A percentile compares a stretch with the other conserved stretches of the same genome.
These are phyloP conservation scores for Aspergillus fijiensis DNA, from an alignment of 2,329 filamentous ascomycete species.

Conservation along the genomic window DNA sequence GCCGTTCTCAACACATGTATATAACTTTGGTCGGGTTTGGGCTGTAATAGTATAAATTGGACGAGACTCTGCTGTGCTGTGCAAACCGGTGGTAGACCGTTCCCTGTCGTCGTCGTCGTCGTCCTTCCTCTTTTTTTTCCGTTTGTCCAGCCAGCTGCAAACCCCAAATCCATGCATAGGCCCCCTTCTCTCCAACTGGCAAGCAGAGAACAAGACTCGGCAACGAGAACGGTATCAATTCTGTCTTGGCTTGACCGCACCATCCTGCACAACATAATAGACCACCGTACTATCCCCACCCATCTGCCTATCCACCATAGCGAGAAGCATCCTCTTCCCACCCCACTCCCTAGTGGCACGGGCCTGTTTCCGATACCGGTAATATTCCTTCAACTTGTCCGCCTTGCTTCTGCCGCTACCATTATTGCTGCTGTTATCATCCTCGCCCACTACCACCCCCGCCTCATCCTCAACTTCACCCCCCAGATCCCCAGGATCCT, in stretches of 20 bases:
- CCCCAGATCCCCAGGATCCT: conserved; percentile 3
- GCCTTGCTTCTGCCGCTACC: conserved; percentile 21
- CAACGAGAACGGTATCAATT: conserved; percentile 44
- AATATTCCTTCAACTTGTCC: conserved; percentile 33
- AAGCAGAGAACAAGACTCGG: too few relatives aligned
- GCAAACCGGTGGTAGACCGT: background rate
- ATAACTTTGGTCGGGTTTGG: conserved; percentile 10
- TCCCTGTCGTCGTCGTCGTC: background rate
- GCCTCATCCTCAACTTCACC: conserved; percentile 15
- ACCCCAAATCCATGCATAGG: background rate
- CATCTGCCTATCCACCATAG: conserved; percentile 53
- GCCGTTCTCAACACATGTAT: conserved; percentile 5
- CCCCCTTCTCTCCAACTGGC: background rate
- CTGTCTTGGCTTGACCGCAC: conserved; percentile 63
- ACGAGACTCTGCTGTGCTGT: background rate
- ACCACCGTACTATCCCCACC: conserved; percentile 62
- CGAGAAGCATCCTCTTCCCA: conserved; percentile 57
- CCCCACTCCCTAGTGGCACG: conserved; percentile 40
- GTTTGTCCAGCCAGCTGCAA: background rate
- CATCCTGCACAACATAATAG: conserved; percentile 66
- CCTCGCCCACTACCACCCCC: conserved; percentile 11
- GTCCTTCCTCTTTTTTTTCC: background rate
- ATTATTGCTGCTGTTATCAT: conserved; percentile 24
- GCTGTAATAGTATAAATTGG: conserved; percentile 3
- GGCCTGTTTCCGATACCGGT: conserved; percentile 27